Percentiles rank a stretch among this genome's conserved stretches.
These are phyloP conservation scores for Dothistroma septosporum DNA, from an alignment of 2,329 filamentous ascomycete genomes.

Conservation along the genomic window DNA sequence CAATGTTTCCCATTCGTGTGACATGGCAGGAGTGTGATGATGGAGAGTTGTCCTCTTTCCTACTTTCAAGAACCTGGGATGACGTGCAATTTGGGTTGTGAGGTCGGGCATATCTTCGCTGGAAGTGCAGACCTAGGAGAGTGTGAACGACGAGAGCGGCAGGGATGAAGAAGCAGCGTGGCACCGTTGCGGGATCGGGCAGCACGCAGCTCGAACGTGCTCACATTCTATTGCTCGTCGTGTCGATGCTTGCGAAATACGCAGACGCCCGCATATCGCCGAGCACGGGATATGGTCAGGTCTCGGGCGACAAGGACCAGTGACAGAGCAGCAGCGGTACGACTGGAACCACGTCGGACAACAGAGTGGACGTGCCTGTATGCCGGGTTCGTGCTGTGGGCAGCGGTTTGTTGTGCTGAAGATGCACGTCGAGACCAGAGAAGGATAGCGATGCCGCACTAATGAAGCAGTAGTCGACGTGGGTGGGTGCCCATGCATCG, in stretches of 20 bases:
- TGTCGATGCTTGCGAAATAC: neutral
- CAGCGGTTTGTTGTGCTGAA: conserved; percentile 6
- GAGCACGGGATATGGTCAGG: conserved; percentile 2
- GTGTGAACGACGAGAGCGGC: neutral
- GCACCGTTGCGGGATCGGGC: neutral
- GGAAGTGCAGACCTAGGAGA: neutral
- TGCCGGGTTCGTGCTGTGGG: conserved; percentile 6
- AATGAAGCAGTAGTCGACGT: conserved; percentile 1
- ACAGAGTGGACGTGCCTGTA: conserved; percentile 10
- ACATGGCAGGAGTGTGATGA: conserved; percentile 11
- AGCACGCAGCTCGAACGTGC: conserved; percentile 2
- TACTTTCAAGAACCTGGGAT: conserved; percentile 16
- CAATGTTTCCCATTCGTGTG: conserved; percentile 3
- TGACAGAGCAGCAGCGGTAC: conserved; percentile 9
- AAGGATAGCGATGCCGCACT: conserved; percentile 11
- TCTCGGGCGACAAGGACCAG: conserved; percentile 7
- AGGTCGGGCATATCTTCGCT: neutral
- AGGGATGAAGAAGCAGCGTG: neutral
- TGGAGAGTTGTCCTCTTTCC: conserved; percentile 5
- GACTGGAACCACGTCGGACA: conserved; percentile 23
- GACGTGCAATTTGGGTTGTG: conserved; percentile 10
- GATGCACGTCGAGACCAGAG: conserved; percentile 12
- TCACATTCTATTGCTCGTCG: conserved; percentile 7
- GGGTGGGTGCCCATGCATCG: conserved; percentile 10
- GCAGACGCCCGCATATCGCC: conserved; percentile 5